A percentile compares a stretch with the other conserved stretches of the same genome.
Evolutionary conservation across 768 basidiomycete genomes (phyloP).

Genomic region (Amanita phalloides): DNA sequence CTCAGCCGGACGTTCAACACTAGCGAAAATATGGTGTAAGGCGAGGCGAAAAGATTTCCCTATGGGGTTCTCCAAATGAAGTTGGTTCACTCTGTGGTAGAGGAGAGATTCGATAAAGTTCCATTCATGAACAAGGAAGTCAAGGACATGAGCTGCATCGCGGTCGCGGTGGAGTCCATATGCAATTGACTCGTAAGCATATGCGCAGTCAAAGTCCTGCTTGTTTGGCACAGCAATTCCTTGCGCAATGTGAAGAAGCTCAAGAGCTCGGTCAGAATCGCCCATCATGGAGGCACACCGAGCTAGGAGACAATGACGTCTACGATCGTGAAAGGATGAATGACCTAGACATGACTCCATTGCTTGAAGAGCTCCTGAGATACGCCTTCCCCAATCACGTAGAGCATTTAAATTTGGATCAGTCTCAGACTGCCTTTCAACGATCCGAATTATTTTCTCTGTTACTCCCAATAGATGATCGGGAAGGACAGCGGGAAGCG

Average conservation of each 20-base stretch:
- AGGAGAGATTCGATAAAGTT: conserved; percentile 9
- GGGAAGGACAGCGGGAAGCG: background rate
- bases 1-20: background rate
- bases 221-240: conserved; percentile 11
- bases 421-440: conserved; percentile 9
- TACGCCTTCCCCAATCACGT: conserved; percentile 24
- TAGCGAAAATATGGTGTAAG: conserved; percentile 15
- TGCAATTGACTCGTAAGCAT: conserved; percentile 4
- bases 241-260: conserved; percentile 16
- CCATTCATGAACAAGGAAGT: conserved; percentile 12
- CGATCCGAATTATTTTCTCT: background rate
- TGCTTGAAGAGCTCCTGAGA: conserved; percentile 21
- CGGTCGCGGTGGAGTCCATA: background rate
- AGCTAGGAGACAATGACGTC: conserved; percentile 18
- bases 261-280: conserved; percentile 22
- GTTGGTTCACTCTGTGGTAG: conserved; percentile 8
- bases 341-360: conserved; percentile 14
- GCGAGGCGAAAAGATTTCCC: conserved; percentile 18
- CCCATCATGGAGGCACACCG: conserved; percentile 26
- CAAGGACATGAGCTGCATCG: conserved; percentile 1
- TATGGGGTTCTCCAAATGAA: background rate
- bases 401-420: conserved; percentile 12
- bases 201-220: conserved; percentile 7
- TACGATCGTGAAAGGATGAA: conserved; percentile 11
- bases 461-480: background rate